Evolutionary conservation across 768 basidiomycete species (phyloP).

Genomic region (Xerocomellus intermedius): DNA sequence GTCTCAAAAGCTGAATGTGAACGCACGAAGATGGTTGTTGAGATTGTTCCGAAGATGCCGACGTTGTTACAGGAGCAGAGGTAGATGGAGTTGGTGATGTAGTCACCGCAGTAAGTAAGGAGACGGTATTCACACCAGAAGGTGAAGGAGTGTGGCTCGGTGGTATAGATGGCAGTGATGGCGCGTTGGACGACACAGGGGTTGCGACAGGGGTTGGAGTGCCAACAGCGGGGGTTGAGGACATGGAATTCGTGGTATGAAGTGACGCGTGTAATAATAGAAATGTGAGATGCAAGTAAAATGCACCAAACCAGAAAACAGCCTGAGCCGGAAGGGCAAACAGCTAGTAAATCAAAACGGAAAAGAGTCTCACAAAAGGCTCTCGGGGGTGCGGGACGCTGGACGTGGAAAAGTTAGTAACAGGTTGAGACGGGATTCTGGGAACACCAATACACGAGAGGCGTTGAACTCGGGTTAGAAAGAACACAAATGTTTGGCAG

Average conservation of each 20-base stretch:
- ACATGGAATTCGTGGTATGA: constrained; percentile 19
- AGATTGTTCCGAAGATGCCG: constrained; percentile 11
- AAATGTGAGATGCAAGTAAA: constrained; percentile 11
- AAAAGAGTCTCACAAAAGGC: constrained; percentile 5
- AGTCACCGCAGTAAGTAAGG: constrained; percentile 26
- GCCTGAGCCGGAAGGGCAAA: not conserved
- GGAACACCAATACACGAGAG: not conserved
- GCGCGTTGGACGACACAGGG: constrained; percentile 10
- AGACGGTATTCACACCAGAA: constrained; percentile 13
- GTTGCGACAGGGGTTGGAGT: constrained; percentile 7
- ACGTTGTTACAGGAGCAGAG: constrained; percentile 11
- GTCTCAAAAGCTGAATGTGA: not conserved
- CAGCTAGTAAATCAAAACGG: constrained; percentile 3
- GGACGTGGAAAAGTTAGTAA: not conserved
- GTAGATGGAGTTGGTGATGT: constrained; percentile 13
- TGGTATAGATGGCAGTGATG: constrained; percentile 7
- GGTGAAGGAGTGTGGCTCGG: constrained; percentile 5
- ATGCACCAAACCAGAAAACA: constrained; percentile 4
- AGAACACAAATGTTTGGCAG: not conserved
- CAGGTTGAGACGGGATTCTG: not conserved
- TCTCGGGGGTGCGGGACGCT: not conserved
- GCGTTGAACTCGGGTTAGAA: not conserved
- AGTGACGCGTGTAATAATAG: constrained; percentile 5
- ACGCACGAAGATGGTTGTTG: constrained; percentile 26
- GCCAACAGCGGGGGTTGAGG: constrained; percentile 16